A percentile compares a stretch with the other conserved stretches of the same genome.
Conservation (phyloP, 2,329 filamentous ascomycete species). For the Helotiales sp. region DNA sequence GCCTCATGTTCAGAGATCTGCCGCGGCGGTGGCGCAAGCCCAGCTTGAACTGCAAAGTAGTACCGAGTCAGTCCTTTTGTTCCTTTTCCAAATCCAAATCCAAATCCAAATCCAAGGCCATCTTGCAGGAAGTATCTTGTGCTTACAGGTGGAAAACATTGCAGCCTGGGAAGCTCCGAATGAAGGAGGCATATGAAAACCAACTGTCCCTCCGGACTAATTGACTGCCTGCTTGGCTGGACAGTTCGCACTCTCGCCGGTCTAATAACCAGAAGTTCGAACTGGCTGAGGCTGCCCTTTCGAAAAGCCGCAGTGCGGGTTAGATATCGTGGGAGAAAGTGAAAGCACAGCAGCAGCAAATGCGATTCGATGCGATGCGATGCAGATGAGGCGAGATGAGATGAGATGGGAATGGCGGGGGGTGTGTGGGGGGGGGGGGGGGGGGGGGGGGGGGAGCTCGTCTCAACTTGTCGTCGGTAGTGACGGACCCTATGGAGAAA, state of each 20-base stretch:
- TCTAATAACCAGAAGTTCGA: constrained; percentile 11
- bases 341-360: constrained; percentile 10
- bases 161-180: constrained; percentile 34
- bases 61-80: constrained; percentile 12
- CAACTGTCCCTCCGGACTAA: constrained; percentile 12
- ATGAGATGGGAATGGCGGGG: constrained; percentile 5
- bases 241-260: constrained; percentile 5
- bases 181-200: constrained; percentile 38
- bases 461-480: constrained; percentile 14
- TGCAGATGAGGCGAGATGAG: too few species aligned
- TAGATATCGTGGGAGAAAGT: neutral
- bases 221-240: too few species aligned
- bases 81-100: too few species aligned
- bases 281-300: neutral
- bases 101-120: constrained; percentile 4
- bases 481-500: constrained; percentile 10
- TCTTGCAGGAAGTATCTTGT: neutral
- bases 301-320: neutral
- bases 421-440: too few species aligned
- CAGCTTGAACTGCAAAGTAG: constrained; percentile 38
- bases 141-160: constrained; percentile 45
- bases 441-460: too few species aligned
- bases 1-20: constrained; percentile 36
- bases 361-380: constrained; percentile 18
- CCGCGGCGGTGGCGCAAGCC: constrained; percentile 40